Evolutionary conservation across 140 eudicot genomes (phyloP), one percentile per base, ranked within the genome.

Genomic region (Anethum foeniculum): DNA sequence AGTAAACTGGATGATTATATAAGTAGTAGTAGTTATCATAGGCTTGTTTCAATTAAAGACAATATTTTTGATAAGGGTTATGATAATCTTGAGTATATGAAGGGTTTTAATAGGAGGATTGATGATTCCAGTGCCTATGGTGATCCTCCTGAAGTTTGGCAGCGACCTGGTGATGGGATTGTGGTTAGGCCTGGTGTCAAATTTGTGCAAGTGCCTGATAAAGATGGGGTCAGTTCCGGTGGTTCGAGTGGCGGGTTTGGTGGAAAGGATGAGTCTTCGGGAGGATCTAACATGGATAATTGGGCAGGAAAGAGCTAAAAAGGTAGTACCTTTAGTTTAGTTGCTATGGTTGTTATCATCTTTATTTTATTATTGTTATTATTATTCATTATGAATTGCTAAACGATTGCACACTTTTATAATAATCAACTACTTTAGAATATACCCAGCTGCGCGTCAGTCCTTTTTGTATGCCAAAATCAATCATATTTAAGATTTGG

Each of bases 1-100:
- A 52, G 52, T 71, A 83, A 79, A 72, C 81, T 73, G 44, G 83
- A 85, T 38, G 71, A 60, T 69, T 36, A 60, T 77, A 58, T 77
- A 32, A 58, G 80, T 4, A 71, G 75, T 46, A 82, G 76, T 46
- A 64, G 80, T n/a, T 84, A 52, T 72, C 73, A 64, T 72, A 89
- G 86, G 62, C 78, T 86, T 64, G 71, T 87, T 7, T 81, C 85
- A 3, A 60, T 83, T 39, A 73, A 89, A 6, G 88, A 86, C 74
- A 85, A 79, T 58, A 83, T 81, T 11, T 30, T 86, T 4, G 84
- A 84, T 30, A 74, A 38, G 30, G 62, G 77, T 21, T 54, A 64
- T 67, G 69, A 60, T 6, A 78, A 16, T 79, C 34, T 16, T 64
- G 51, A 80, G 73, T 58, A 69, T 16, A 60, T 30, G 16, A 81